Percentiles rank a stretch among this genome's conserved stretches.
Evolutionary conservation across 371 early-diverging fungal species (phyloP).

Genomic region (Dinochytrium kinnereticum): DNA sequence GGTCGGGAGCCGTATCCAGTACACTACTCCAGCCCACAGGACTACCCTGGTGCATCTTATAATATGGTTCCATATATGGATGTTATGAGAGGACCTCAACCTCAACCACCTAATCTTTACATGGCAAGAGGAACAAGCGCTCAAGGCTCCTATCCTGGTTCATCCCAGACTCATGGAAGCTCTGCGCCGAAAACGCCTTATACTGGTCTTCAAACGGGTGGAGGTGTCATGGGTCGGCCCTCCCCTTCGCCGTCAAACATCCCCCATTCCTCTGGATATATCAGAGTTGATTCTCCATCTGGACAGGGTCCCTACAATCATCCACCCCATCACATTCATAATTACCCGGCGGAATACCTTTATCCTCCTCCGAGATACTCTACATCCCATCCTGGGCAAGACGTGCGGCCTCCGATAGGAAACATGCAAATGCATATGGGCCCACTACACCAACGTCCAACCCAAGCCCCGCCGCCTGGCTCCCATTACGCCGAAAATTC

Average conservation of each 20-base stretch:
- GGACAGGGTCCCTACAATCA: background rate
- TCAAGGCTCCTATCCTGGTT: background rate
- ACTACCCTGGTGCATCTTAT: conserved; percentile 37
- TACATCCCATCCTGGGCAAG: background rate
- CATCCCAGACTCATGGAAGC: background rate
- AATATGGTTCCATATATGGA: conserved; percentile 32
- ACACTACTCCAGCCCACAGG: conserved; percentile 26
- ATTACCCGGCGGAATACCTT: background rate
- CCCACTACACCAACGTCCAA: background rate
- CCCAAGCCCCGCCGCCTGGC: background rate
- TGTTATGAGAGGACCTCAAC: conserved; percentile 27
- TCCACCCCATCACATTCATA: background rate
- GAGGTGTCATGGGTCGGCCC: background rate
- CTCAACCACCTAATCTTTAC: background rate
- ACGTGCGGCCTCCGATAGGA: background rate
- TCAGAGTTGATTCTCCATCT: conserved; percentile 6
- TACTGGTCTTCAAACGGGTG: background rate
- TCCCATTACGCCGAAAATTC: background rate
- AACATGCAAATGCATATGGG: background rate
- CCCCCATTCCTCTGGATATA: background rate
- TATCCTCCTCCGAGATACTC: background rate
- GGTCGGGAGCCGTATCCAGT: conserved; percentile 14
- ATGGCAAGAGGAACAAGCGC: background rate
- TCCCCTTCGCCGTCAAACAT: background rate
- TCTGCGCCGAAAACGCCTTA: background rate